Percentiles rank a stretch among this genome's conserved stretches.
Evolutionary conservation across 2,329 filamentous ascomycete genomes (phyloP).

Genomic region (Aspergillus glaucus): DNA sequence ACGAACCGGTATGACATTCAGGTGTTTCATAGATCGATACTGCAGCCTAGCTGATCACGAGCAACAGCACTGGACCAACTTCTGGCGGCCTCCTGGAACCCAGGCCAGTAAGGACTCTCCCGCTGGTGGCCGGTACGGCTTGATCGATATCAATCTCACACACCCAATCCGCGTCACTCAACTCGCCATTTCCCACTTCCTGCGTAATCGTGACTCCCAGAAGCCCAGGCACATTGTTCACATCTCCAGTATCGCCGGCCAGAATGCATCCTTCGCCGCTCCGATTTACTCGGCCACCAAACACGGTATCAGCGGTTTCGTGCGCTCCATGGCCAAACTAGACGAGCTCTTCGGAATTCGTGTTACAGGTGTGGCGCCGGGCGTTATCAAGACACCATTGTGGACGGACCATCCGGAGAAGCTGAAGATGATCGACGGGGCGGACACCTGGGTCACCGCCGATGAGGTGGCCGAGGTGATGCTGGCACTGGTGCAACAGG

Average conservation of each 20-base stretch:
- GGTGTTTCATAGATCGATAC: neutral
- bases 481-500: conserved; percentile 49
- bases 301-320: conserved; percentile 43
- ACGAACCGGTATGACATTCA: conserved; percentile 33
- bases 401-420: conserved; percentile 60
- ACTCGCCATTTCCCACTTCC: conserved; percentile 45
- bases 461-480: conserved; percentile 57
- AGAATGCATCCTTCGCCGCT: conserved; percentile 31
- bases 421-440: conserved; percentile 43
- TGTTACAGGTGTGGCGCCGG: conserved; percentile 56
- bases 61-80: conserved; percentile 41
- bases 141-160: conserved; percentile 47
- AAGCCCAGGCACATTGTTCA: conserved; percentile 41
- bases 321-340: conserved; percentile 46
- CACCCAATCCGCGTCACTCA: conserved; percentile 49
- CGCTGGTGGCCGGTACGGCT: conserved; percentile 36
- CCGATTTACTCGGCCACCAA: conserved; percentile 47
- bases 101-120: conserved; percentile 36
- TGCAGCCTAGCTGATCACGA: neutral
- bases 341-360: conserved; percentile 47
- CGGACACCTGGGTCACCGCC: conserved; percentile 54
- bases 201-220: conserved; percentile 24
- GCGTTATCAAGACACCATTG: conserved; percentile 55
- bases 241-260: conserved; percentile 45
- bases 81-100: conserved; percentile 45